Percentiles rank a stretch among this genome's conserved stretches.
Conservation (phyloP, 768 basidiomycete genomes). For the Mrakia frigida region DNA sequence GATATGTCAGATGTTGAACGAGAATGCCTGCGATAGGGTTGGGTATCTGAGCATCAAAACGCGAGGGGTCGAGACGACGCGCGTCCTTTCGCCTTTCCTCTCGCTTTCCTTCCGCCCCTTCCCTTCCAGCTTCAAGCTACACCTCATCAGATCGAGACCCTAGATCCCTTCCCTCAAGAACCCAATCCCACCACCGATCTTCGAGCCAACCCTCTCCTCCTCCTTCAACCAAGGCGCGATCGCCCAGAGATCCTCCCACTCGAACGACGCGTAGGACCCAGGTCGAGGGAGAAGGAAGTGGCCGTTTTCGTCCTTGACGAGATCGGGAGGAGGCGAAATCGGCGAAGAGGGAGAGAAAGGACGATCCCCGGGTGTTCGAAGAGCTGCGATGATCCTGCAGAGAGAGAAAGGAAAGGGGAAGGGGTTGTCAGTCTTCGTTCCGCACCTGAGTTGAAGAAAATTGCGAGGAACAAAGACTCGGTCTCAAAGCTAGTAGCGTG, state of each 20-base stretch:
- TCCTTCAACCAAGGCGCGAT: constrained; percentile 28
- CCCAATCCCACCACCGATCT: background rate
- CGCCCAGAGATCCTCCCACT: constrained; percentile 25
- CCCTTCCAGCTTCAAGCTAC: background rate
- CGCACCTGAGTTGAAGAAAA: too few relatives aligned
- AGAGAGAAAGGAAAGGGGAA: background rate
- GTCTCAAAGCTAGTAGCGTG: too few relatives aligned
- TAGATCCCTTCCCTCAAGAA: background rate
- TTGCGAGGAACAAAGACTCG: too few relatives aligned
- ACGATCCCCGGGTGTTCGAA: background rate
- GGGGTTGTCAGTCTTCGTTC: background rate
- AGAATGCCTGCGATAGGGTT: too few relatives aligned
- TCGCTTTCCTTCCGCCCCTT: background rate
- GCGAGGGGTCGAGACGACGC: too few relatives aligned
- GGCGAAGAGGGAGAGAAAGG: background rate
- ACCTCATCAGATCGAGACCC: background rate
- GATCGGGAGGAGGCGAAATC: background rate
- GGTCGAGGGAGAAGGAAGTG: constrained; percentile 11
- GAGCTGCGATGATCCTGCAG: constrained; percentile 25
- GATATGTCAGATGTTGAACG: too few relatives aligned
- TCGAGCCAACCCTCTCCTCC: background rate
- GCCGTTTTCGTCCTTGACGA: background rate
- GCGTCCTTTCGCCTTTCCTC: background rate
- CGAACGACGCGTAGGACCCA: constrained; percentile 19
- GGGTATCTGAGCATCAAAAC: too few relatives aligned